Percentiles rank a stretch among this genome's conserved stretches.
phyloP scores from a whole-genome alignment of 1,139 yeast genomes.

The Yarrowia galli region DNA sequence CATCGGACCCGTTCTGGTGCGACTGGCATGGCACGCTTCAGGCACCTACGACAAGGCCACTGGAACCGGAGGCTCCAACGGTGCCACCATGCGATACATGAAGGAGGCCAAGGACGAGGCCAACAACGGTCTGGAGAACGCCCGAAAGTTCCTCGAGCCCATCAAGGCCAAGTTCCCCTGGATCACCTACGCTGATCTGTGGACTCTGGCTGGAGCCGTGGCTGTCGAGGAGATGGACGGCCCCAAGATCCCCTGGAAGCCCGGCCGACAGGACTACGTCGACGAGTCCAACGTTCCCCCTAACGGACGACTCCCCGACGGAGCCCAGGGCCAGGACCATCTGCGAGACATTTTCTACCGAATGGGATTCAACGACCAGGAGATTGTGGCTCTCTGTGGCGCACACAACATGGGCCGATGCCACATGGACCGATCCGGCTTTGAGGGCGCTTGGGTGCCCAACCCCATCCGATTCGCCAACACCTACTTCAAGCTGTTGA shows the following conservation, averaged over 20 bases:
- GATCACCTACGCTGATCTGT: slow-evolving; percentile 69
- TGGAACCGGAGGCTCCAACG: slow-evolving; percentile 72
- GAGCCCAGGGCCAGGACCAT: slow-evolving; percentile 61
- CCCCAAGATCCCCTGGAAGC: slow-evolving; percentile 63
- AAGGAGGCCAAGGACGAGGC: slow-evolving; percentile 60
- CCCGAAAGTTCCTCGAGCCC: slow-evolving; percentile 64
- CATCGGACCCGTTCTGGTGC: slow-evolving; percentile 66
- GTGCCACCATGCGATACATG: slow-evolving; percentile 66
- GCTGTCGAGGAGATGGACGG: slow-evolving; percentile 71
- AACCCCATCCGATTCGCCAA: slow-evolving; percentile 74
- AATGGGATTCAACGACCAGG: slow-evolving; percentile 70
- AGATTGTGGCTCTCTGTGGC: slow-evolving; percentile 68
- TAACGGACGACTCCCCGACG: slow-evolving; percentile 69
- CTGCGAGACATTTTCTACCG: slow-evolving; percentile 62
- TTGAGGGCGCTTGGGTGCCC: slow-evolving; percentile 95
- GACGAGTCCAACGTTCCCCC: slow-evolving; percentile 63
- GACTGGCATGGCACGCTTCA: slow-evolving; percentile 75
- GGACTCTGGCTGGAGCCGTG: slow-evolving; percentile 69
- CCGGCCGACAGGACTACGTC: slow-evolving; percentile 67
- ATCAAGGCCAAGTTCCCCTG: slow-evolving; percentile 63
- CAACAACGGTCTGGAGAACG: slow-evolving; percentile 66
- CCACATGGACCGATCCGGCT: slow-evolving; percentile 67
- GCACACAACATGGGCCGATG: slow-evolving; percentile 73
- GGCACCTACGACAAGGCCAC: slow-evolving; percentile 66
- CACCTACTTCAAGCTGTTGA: slow-evolving; percentile 66